Evolutionary conservation across 192 early-diverging fungal species (phyloP).

Genomic region (Gamsiella multidivaricata): DNA sequence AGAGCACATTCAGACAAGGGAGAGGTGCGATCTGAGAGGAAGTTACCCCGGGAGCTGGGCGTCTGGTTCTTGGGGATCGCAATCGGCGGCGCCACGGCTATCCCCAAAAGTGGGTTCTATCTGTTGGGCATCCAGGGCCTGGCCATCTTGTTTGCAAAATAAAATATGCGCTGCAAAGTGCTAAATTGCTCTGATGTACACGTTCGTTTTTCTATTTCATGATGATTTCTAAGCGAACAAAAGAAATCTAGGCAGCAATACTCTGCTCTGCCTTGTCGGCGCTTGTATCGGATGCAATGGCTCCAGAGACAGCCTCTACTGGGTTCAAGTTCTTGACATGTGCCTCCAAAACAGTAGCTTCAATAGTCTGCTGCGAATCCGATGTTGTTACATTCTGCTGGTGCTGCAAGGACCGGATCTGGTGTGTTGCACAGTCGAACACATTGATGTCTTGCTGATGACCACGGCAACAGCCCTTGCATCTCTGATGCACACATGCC

Average conservation of each 20-base stretch:
- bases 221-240: not conserved
- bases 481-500: conserved; percentile 42
- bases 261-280: too few relatives aligned
- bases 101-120: conserved; percentile 13
- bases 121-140: conserved; percentile 4
- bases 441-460: conserved; percentile 8
- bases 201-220: not conserved
- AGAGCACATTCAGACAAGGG: too few relatives aligned
- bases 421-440: conserved; percentile 28
- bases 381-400: not conserved
- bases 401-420: conserved; percentile 1
- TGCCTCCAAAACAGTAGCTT: not conserved
- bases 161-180: not conserved
- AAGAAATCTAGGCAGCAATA: too few relatives aligned
- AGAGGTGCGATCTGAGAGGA: not conserved
- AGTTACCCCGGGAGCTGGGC: conserved; percentile 7
- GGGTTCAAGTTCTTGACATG: too few relatives aligned
- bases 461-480: conserved; percentile 32
- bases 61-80: conserved; percentile 7
- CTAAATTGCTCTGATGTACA: not conserved
- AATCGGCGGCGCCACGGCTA: not conserved
- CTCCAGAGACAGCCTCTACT: too few relatives aligned
- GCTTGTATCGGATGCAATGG: too few relatives aligned
- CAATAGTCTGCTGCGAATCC: not conserved
- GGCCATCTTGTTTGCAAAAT: not conserved